Percentiles rank a stretch among this genome's conserved stretches.
phyloP scores from a whole-genome alignment of 441 rosid species.

The Biscutella auriculata region DNA sequence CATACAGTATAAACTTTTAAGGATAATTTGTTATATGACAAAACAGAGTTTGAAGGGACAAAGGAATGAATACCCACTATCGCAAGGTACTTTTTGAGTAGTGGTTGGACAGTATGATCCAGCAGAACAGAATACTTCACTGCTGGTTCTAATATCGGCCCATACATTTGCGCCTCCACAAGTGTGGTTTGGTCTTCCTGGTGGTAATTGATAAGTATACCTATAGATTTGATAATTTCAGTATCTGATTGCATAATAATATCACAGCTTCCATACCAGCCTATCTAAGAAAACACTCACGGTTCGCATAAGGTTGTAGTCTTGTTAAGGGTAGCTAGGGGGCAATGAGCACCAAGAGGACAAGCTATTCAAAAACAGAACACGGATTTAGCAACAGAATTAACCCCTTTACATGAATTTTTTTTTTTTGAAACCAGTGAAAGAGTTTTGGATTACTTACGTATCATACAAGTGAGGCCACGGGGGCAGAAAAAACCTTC shows the following conservation, averaged over 20 bases:
- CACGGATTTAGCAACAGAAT: not conserved
- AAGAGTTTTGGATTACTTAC: slow-evolving; percentile 33
- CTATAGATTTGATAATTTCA: slow-evolving; percentile 32
- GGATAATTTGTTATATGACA: not conserved
- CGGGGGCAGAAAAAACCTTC: slow-evolving; percentile 90
- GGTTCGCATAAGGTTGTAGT: slow-evolving; percentile 21
- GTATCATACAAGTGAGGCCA: slow-evolving; percentile 94
- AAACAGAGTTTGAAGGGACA: slow-evolving; percentile 6
- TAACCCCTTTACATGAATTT: not conserved
- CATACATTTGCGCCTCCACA: slow-evolving; percentile 95
- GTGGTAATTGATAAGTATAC: slow-evolving; percentile 68
- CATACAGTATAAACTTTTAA: no score
- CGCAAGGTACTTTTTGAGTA: slow-evolving; percentile 36
- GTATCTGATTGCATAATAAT: not conserved
- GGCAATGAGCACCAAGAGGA: slow-evolving; percentile 25
- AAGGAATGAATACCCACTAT: slow-evolving; percentile 58
- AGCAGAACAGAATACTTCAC: slow-evolving; percentile 67
- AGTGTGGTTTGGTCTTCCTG: slow-evolving; percentile 52
- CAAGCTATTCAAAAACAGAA: slow-evolving; percentile 17
- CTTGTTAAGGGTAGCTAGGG: slow-evolving; percentile 13
- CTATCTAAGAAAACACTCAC: slow-evolving; percentile 11
- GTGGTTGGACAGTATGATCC: slow-evolving; percentile 86
- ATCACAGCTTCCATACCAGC: no score
- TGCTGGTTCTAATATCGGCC: slow-evolving; percentile 53
- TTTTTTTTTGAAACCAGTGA: not conserved